A percentile compares a stretch with the other conserved stretches of the same genome.
Evolutionary conservation across 2,329 filamentous ascomycete genomes (phyloP).

Genomic region (Microcera coccophila): DNA sequence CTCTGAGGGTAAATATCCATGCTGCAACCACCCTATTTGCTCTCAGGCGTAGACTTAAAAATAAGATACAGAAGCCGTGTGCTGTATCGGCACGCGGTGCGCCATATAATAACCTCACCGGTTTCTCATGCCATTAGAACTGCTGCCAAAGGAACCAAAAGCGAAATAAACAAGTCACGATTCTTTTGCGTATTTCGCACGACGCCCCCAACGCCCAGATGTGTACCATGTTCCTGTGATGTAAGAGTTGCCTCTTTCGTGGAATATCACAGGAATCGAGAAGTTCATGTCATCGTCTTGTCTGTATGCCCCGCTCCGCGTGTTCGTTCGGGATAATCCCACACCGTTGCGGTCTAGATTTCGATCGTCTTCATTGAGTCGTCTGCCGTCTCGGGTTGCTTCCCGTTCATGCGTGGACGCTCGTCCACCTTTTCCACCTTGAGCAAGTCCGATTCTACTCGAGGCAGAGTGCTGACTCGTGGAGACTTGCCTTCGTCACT

Average conservation of each 20-base stretch:
- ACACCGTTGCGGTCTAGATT: slow-evolving; percentile 39
- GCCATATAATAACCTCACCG: slow-evolving; percentile 3
- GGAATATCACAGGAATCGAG: slow-evolving; percentile 33
- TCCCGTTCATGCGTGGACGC: slow-evolving; percentile 41
- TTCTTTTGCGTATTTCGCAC: slow-evolving; percentile 23
- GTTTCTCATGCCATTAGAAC: not conserved
- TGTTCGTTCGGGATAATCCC: slow-evolving; percentile 18
- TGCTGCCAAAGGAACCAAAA: slow-evolving; percentile 6
- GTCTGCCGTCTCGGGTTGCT: slow-evolving; percentile 42
- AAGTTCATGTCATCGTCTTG: slow-evolving; percentile 27
- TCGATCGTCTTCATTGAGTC: slow-evolving; percentile 60
- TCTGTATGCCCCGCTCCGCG: slow-evolving; percentile 23
- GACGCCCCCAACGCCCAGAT: slow-evolving; percentile 28
- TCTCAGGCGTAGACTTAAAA: slow-evolving; percentile 2
- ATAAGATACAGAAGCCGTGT: not conserved
- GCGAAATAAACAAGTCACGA: slow-evolving; percentile 15
- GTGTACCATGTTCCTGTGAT: slow-evolving; percentile 13
- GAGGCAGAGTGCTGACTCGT: slow-evolving; percentile 33
- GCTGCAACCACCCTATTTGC: not conserved
- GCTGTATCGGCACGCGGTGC: not conserved
- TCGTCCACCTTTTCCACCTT: slow-evolving; percentile 38
- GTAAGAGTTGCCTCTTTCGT: slow-evolving; percentile 18
- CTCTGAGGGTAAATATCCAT: slow-evolving; percentile 12
- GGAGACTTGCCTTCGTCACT: slow-evolving; percentile 40
- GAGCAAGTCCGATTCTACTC: slow-evolving; percentile 34